Evolutionary conservation across 345 rosid species (phyloP), one percentile per base, ranked within the genome.

Genomic region (Conringia planisiliqua): DNA sequence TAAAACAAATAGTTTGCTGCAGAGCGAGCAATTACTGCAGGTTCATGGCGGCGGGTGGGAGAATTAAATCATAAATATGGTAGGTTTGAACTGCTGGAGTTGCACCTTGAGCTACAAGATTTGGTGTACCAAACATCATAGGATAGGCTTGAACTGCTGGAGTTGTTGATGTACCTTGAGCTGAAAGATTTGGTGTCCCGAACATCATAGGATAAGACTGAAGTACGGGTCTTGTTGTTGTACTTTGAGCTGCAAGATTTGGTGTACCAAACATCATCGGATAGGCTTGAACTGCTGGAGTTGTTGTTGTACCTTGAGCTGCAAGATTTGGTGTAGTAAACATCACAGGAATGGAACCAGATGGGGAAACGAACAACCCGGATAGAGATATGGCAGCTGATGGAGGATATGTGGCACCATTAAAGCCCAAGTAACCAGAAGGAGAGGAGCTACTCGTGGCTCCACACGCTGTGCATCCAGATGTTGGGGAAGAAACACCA

Each of bases 401-500:
- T 14, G 63, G 70, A 52, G 26, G 55, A 40, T 2, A 20, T 51
- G 62, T 52, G 63, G 56, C 43, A 52, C 7, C 70, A 22, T 62
- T 18, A 30, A 38, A 29, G 33, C 10, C n/a, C 0, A 1, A 64
- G 36, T 43, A 5, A 54, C 47, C 46, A 14, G 48, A 73, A 73
- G 65, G 22, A 65, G 66, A 65, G 39, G 71, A 16, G 66, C 58
- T 65, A 73, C 38, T 65, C 22, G 40, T 65, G 55, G 77, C 65
- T 64, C 71, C 77, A 65, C 77, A 73, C 10, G 77, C 71, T 1
- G 71, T 64, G 57, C 71, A 73, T 44, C 71, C 48, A 3, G 26
- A 55, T 52, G 46, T 6, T 73, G 64, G 36, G 38, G 66, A 36
- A 56, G 71, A 32, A 32, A 72, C 44, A 52, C 9, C 22, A 18